Percentiles rank a stretch among this genome's conserved stretches.
Evolutionary conservation across 805 yeast species (phyloP).

Genomic region (Pichia ethanolica): DNA sequence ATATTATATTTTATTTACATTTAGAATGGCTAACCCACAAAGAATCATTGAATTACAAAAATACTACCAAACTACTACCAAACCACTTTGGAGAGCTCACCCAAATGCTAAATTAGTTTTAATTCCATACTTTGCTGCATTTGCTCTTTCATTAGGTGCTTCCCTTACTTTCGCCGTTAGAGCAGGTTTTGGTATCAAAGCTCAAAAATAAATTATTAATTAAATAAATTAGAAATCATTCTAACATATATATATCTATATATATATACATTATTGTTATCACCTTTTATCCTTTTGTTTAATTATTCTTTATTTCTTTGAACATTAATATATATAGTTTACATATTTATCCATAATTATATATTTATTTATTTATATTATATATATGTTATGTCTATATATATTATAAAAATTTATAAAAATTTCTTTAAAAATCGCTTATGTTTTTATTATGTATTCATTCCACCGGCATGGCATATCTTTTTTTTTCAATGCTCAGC

Average conservation of each 20-base stretch:
- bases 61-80: constrained; percentile 47
- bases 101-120: constrained; percentile 65
- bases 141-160: constrained; percentile 56
- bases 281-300: background rate
- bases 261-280: too few relatives aligned
- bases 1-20: background rate
- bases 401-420: too few relatives aligned
- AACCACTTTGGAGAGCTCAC: constrained; percentile 49
- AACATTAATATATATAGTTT: too few relatives aligned
- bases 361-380: too few relatives aligned
- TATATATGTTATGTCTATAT: too few relatives aligned
- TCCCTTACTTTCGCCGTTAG: constrained; percentile 66
- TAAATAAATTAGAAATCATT: background rate
- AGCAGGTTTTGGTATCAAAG: constrained; percentile 66
- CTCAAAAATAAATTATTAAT: constrained; percentile 14
- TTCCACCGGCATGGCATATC: too few relatives aligned
- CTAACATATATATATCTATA: too few relatives aligned
- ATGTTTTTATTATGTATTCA: too few relatives aligned
- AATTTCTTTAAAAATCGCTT: too few relatives aligned
- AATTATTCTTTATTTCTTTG: background rate
- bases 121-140: constrained; percentile 73
- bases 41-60: constrained; percentile 50
- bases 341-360: background rate
- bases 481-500: too few relatives aligned
- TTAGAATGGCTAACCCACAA: constrained; percentile 13